phyloP scores from a whole-genome alignment of 1,139 yeast species.

The Yamadazyma songkhlaensis region DNA sequence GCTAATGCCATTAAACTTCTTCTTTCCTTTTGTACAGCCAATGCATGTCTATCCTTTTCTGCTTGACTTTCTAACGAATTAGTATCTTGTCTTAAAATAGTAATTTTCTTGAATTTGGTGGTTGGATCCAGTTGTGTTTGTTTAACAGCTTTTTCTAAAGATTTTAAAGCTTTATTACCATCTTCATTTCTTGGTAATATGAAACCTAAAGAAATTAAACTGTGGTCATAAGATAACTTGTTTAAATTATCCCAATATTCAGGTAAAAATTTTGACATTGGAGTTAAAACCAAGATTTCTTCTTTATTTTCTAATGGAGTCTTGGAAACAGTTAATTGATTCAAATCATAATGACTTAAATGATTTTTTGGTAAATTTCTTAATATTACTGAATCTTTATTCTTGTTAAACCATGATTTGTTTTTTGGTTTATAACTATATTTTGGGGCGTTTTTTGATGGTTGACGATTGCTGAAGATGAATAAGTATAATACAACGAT shows the following conservation, averaged over 20 bases:
- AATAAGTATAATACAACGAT: slow-evolving; percentile 42
- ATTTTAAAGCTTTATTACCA: slow-evolving; percentile 74
- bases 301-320: slow-evolving; percentile 73
- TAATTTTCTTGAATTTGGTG: slow-evolving; percentile 69
- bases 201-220: slow-evolving; percentile 82
- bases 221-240: slow-evolving; percentile 76
- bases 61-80: slow-evolving; percentile 63
- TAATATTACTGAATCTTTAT: slow-evolving; percentile 50
- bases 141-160: slow-evolving; percentile 72
- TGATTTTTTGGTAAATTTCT: slow-evolving; percentile 70
- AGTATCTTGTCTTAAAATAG: slow-evolving; percentile 88
- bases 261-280: slow-evolving; percentile 80
- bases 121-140: slow-evolving; percentile 52
- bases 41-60: slow-evolving; percentile 74
- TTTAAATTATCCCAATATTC: slow-evolving; percentile 86
- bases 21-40: slow-evolving; percentile 83
- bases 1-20: slow-evolving; percentile 91
- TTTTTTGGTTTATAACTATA: slow-evolving; percentile 52
- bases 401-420: slow-evolving; percentile 45
- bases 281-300: slow-evolving; percentile 79
- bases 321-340: slow-evolving; percentile 66
- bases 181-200: slow-evolving; percentile 78
- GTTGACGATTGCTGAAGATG: slow-evolving; percentile 22
- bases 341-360: slow-evolving; percentile 81
- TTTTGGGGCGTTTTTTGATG: slow-evolving; percentile 21